phyloP scores from a whole-genome alignment of 2,329 filamentous ascomycete species.

The Ophiostoma quercus region DNA sequence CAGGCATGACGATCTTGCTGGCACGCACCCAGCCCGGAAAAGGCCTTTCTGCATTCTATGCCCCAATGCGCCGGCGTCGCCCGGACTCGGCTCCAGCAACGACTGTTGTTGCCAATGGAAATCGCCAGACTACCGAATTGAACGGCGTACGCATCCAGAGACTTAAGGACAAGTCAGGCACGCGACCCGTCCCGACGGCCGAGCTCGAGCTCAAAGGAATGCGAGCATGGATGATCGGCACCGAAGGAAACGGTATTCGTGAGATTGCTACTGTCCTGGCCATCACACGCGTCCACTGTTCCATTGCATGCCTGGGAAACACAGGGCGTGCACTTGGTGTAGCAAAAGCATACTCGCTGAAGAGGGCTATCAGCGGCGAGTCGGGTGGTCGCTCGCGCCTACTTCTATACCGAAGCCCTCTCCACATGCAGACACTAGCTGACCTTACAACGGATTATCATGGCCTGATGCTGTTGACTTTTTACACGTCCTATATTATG shows the following conservation, averaged over 20 bases:
- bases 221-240: slow-evolving; percentile 61
- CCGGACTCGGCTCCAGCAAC: slow-evolving; percentile 30
- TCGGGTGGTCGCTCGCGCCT: slow-evolving; percentile 42
- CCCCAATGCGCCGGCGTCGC: slow-evolving; percentile 51
- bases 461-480: slow-evolving; percentile 51
- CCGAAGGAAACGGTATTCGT: slow-evolving; percentile 59
- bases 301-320: slow-evolving; percentile 48
- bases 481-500: slow-evolving; percentile 50
- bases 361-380: slow-evolving; percentile 48
- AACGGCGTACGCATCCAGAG: slow-evolving; percentile 66
- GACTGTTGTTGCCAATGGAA: slow-evolving; percentile 30
- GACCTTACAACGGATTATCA: slow-evolving; percentile 52
- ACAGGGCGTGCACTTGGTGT: slow-evolving; percentile 54
- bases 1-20: slow-evolving; percentile 58
- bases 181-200: slow-evolving; percentile 63
- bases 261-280: slow-evolving; percentile 65
- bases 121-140: slow-evolving; percentile 39
- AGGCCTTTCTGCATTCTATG: slow-evolving; percentile 57
- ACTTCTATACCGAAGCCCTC: slow-evolving; percentile 46
- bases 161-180: slow-evolving; percentile 69
- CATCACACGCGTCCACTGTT: slow-evolving; percentile 57
- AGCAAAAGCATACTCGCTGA: slow-evolving; percentile 52
- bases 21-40: slow-evolving; percentile 50
- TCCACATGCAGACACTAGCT: slow-evolving; percentile 57
- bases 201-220: slow-evolving; percentile 62